Evolutionary conservation across 768 basidiomycete genomes (phyloP).

Genomic region (Pholiota microspora): DNA sequence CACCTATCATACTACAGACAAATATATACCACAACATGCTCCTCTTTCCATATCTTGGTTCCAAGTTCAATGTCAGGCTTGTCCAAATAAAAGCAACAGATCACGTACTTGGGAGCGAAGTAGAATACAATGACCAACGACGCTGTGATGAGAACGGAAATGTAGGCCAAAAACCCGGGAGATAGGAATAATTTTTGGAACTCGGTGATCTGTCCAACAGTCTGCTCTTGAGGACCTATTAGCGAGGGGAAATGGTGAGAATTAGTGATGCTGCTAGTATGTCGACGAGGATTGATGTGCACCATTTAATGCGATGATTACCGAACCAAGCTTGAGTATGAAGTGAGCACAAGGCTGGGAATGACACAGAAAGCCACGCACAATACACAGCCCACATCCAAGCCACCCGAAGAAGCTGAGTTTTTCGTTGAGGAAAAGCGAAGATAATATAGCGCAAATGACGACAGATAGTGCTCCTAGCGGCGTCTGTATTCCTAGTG

Average conservation of each 20-base stretch:
- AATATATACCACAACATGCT: slow-evolving; percentile 95
- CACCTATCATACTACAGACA: slow-evolving; percentile 96
- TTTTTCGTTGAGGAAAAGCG: slow-evolving; percentile 89
- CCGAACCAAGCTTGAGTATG: slow-evolving; percentile 83
- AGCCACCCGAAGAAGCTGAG: slow-evolving; percentile 97
- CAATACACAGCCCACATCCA: slow-evolving; percentile 88
- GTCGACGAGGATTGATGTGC: slow-evolving; percentile 27
- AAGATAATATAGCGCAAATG: slow-evolving; percentile 89
- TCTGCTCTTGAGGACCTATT: slow-evolving; percentile 67
- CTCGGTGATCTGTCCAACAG: slow-evolving; percentile 63
- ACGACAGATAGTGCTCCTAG: slow-evolving; percentile 97
- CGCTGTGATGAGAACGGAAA: slow-evolving; percentile 57
- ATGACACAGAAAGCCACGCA: slow-evolving; percentile 43
- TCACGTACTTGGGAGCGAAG: slow-evolving; percentile 71
- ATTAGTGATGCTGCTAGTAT: slow-evolving; percentile 1
- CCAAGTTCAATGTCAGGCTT: neutral
- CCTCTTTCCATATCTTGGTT: slow-evolving; percentile 73
- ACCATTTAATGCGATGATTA: slow-evolving; percentile 90
- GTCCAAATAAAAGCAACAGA: neutral
- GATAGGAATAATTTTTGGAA: slow-evolving; percentile 83
- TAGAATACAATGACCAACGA: slow-evolving; percentile 76
- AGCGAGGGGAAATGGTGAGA: slow-evolving; percentile 8
- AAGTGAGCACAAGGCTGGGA: neutral
- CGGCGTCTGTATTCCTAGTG: slow-evolving; percentile 59
- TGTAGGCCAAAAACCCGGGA: slow-evolving; percentile 78